Evolutionary conservation across 1,139 yeast species (phyloP), one percentile per base, ranked within the genome.

Genomic region (Sugiyamaella japonica): DNA sequence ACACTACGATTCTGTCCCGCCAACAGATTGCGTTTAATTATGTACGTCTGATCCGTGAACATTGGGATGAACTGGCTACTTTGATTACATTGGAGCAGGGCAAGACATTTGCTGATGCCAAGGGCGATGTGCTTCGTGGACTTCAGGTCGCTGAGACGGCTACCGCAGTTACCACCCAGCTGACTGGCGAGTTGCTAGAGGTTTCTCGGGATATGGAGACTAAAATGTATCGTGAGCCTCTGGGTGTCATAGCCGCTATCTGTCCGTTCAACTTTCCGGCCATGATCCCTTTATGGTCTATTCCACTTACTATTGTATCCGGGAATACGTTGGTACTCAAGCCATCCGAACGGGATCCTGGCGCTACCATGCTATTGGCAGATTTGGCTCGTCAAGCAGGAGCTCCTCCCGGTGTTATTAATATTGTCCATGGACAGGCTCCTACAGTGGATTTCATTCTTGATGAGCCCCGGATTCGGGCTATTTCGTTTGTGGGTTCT

Each of bases 191-290:
- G 58, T 76, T 82, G 36, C 76, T 86, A 62, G 91, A 85, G 70
- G 90, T 86, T 31, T 79, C 89, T 49, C 74, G 77, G 37, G 87
- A 85, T 66, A 86, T 86, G 91, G 91, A 85, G 72, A 85, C 95
- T 48, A 83, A 84, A 64, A 85, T 86, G 83, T 77, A 84, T 63
- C 80, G 93, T 63, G 82, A 78, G 64, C 82, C 82, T 25, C 64
- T 78, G 56, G 89, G 89, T 16, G 86, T 84, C 17, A 79, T 83
- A 57, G 88, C 85, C 7, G 84, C 88, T 23, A 84, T 84, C 62
- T 81, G 85, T 64, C 89, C 89, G n/a, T 82, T 82, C 72, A 85
- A 85, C 73, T 85, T 86, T 79, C 93, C 93, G 29, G 93, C 90
- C 44, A 86, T 86, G 93, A 88, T 86, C 57, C 95, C 95, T 37